Base-by-base conservation (phyloP, 164 flowering plant genomes). In the grape (Vitis vinifera) region DNA sequence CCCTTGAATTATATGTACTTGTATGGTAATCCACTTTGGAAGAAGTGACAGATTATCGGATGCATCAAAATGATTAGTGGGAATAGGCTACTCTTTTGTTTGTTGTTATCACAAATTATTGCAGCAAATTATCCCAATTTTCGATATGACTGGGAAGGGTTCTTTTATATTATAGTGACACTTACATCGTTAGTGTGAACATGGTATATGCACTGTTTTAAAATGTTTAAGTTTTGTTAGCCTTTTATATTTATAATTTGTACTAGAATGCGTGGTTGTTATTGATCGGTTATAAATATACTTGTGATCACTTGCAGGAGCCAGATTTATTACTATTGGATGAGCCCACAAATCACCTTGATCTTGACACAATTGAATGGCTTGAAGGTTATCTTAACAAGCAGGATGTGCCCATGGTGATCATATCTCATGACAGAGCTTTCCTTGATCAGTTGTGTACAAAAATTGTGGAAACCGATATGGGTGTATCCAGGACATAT, bases 331-430 rank as follows among this genome's bases (percentile, higher is more conserved):
- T 96, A 66, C 94, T 96, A 23, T 71, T 96, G 80, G 99, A 96
- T 85, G 99, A 96, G 74, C 99, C 99, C 12, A 96, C 99, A 51
- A 96, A 96, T 86, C 99, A 96, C 74, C 95, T 96, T 68, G 99
- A 96, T 80, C 97, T 96, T 66, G 98, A 92, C 68, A 87, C 99
- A 3, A 92, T 96, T 69, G 97, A 93, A 79, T 96, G 99, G 99
- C 97, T 96, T 66, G 99, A 96, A 78, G 90, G 88, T 68, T 96
- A 96, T 77, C 91, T 96, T 53, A 76, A 76, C 47, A 83, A 88
- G 88, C 96, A 92, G 79, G 88, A 81, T 67, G 97, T 93, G 59
- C 98, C 99, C 0, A 92, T 93, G 97, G 99, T 96, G 64, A 88
- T 96, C 68, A 92, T 96, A 79, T 96, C 99, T 76, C 99, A 96